phyloP scores from a whole-genome alignment of 179 eudicot species.

The Beta macrorhiza region DNA sequence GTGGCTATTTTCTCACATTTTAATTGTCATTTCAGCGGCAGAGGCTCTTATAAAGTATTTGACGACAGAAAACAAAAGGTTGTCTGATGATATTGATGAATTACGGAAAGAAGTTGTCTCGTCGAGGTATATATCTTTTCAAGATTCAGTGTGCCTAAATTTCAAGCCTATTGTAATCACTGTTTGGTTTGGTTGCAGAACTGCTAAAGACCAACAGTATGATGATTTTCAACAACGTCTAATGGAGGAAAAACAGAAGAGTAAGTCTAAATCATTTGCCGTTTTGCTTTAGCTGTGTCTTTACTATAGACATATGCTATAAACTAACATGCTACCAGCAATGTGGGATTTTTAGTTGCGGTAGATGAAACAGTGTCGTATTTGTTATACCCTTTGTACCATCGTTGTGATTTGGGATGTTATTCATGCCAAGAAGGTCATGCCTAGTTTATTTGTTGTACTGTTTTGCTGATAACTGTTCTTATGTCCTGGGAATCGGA shows the following conservation, averaged over 20 bases:
- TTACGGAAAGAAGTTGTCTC: slow-evolving; percentile 49
- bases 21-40: slow-evolving; percentile 49
- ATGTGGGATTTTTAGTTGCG: not conserved
- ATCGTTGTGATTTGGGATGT: not conserved
- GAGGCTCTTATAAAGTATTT: slow-evolving; percentile 52
- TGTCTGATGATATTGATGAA: slow-evolving; percentile 41
- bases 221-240: slow-evolving; percentile 44
- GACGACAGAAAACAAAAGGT: slow-evolving; percentile 47
- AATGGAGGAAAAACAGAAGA: slow-evolving; percentile 59
- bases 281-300: too few relatives aligned
- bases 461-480: too few relatives aligned
- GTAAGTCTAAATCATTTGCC: slow-evolving; percentile 40
- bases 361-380: not conserved
- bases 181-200: slow-evolving; percentile 41
- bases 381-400: not conserved
- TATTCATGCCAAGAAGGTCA: not conserved
- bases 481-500: too few relatives aligned
- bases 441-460: not conserved
- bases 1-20: not conserved
- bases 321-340: not conserved
- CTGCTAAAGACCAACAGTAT: slow-evolving; percentile 46
- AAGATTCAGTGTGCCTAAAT: not conserved
- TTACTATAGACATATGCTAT: too few relatives aligned
- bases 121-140: slow-evolving; percentile 43
- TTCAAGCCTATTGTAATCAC: not conserved